Conservation (phyloP, 192 early-diverging fungal genomes). For the Spizellomyces sp. region DNA sequence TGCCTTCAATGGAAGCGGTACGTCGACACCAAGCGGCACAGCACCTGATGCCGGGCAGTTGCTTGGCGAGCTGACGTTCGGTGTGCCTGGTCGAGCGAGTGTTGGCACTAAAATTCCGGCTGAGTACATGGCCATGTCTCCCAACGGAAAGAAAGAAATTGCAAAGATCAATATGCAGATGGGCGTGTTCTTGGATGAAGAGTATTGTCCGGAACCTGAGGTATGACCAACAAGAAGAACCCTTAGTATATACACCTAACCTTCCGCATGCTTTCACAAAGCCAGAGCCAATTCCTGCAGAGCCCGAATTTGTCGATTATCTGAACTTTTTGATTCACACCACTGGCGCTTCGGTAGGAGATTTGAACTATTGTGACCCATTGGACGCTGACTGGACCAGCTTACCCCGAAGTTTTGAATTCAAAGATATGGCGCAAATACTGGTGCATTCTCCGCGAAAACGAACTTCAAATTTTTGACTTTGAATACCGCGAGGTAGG, state of each 20-base stretch:
- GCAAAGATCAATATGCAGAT: constrained; percentile 35
- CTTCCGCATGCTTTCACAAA: neutral
- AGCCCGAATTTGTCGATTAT: constrained; percentile 36
- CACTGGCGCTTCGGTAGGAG: constrained; percentile 28
- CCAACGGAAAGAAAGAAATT: constrained; percentile 43
- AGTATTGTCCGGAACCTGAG: constrained; percentile 9
- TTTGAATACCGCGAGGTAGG: constrained; percentile 50
- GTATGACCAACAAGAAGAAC: too few species aligned
- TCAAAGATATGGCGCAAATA: constrained; percentile 50
- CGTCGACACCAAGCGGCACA: neutral
- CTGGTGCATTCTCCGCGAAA: constrained; percentile 40
- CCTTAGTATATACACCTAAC: neutral
- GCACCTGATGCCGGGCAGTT: constrained; percentile 15
- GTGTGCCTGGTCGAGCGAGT: neutral
- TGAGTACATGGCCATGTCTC: constrained; percentile 16
- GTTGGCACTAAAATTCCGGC: constrained; percentile 7
- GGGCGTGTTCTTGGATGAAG: constrained; percentile 44
- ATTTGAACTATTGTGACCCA: constrained; percentile 14
- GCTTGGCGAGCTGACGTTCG: constrained; percentile 22
- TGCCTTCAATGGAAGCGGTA: constrained; percentile 4
- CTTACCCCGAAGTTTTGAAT: neutral
- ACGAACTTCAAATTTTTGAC: constrained; percentile 39
- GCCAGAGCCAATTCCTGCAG: constrained; percentile 28
- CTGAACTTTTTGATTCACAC: constrained; percentile 42
- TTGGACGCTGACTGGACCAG: neutral